Conservation (phyloP, 139 green algal species). For the Chlamydomonas sphaeroides region DNA sequence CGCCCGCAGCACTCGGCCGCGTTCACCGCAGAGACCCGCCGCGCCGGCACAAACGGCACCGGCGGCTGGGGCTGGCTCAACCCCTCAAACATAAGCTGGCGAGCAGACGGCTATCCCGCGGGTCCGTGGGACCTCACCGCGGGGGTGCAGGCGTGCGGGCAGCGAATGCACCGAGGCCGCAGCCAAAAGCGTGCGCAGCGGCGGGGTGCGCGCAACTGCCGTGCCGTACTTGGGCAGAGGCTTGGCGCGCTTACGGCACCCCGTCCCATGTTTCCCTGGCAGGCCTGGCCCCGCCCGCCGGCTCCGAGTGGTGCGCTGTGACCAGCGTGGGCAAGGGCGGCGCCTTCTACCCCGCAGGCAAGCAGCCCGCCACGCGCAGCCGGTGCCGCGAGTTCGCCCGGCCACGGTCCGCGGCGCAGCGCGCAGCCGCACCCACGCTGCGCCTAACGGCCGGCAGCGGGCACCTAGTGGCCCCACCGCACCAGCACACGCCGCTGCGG, state of each 20-base stretch:
- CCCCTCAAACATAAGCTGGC: neutral
- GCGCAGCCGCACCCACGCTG: too few species aligned
- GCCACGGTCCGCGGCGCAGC: too few species aligned
- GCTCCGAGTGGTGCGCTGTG: neutral
- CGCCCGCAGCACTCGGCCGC: neutral
- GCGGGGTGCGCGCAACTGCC: neutral
- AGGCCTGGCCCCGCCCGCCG: neutral
- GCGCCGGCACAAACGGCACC: neutral
- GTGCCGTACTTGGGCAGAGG: too few species aligned
- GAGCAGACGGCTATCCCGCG: conserved; percentile 26
- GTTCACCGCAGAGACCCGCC: neutral
- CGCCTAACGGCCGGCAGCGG: too few species aligned
- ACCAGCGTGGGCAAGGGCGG: neutral
- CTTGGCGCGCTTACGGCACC: neutral
- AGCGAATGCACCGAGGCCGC: too few species aligned
- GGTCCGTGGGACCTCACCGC: neutral
- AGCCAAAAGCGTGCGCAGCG: neutral
- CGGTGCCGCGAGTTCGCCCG: too few species aligned
- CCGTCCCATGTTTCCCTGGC: neutral
- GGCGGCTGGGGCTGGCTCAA: conserved; percentile 19
- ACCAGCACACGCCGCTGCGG: too few species aligned
- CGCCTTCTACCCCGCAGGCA: conserved; percentile 22
- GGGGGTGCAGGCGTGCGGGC: too few species aligned
- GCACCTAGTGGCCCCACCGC: too few species aligned
- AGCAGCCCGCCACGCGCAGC: too few species aligned